Conservation (phyloP, 208 protist genomes). For the Crithidia brevicula region DNA sequence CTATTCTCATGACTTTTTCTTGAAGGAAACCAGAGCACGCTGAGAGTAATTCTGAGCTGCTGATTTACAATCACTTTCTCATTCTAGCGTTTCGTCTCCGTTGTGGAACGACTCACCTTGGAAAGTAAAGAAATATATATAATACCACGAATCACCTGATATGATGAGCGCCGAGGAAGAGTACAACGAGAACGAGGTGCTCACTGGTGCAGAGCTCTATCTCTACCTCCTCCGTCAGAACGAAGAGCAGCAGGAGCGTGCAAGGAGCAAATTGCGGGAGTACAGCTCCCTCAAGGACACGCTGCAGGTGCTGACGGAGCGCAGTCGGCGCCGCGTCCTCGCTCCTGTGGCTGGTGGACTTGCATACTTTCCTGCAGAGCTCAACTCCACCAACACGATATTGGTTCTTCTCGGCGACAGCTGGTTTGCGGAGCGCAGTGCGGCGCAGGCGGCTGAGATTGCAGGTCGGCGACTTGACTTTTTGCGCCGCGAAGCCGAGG, state of each 20-base stretch:
- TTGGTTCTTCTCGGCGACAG: constrained; percentile 86
- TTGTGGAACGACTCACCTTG: too few relatives aligned
- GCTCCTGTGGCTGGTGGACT: constrained; percentile 83
- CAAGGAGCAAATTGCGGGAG: constrained; percentile 35
- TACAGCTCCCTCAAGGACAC: constrained; percentile 62
- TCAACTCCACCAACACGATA: constrained; percentile 84
- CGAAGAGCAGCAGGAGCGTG: constrained; percentile 39
- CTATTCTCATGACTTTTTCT: neutral
- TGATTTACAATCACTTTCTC: too few relatives aligned
- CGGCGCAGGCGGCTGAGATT: constrained; percentile 74
- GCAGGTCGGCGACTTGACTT: constrained; percentile 68
- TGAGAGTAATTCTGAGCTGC: neutral
- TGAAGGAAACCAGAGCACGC: neutral
- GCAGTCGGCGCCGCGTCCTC: constrained; percentile 60
- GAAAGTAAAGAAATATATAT: too few relatives aligned
- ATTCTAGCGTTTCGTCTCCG: too few relatives aligned
- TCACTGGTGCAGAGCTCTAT: constrained; percentile 77
- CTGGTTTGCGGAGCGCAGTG: constrained; percentile 91
- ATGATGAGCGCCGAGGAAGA: constrained; percentile 32
- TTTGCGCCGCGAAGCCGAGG: constrained; percentile 64
- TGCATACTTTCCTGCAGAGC: constrained; percentile 80
- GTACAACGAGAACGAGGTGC: constrained; percentile 47
- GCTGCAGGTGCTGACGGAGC: constrained; percentile 55
- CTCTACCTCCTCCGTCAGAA: constrained; percentile 65
- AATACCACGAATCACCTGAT: too few relatives aligned